Evolutionary conservation across 1,139 yeast species (phyloP).

Genomic region (Hyphopichia pseudoburtonii): DNA sequence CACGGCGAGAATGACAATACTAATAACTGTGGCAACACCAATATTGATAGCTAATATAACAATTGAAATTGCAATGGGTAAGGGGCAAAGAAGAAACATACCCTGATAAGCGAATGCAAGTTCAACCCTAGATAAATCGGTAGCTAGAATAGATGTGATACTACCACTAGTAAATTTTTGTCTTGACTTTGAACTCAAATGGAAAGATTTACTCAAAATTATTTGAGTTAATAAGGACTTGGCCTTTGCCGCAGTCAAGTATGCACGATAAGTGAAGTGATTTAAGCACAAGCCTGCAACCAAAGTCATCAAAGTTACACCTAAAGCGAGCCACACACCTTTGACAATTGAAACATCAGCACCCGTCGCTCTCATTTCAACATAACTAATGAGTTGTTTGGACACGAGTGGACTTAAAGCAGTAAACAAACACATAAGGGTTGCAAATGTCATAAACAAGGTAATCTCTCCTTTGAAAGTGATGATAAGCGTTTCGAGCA

Average conservation of each 20-base stretch:
- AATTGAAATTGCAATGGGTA: slow-evolving; percentile 15
- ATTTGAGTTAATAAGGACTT: slow-evolving; percentile 19
- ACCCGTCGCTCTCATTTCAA: slow-evolving; percentile 33
- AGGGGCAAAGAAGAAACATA: slow-evolving; percentile 55
- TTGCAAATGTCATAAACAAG: slow-evolving; percentile 7
- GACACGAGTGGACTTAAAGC: slow-evolving; percentile 38
- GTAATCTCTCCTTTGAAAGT: slow-evolving; percentile 4
- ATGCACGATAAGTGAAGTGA: slow-evolving; percentile 23
- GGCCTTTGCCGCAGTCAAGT: too few relatives aligned
- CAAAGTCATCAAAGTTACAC: slow-evolving; percentile 7
- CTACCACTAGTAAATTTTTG: slow-evolving; percentile 15
- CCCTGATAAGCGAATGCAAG: slow-evolving; percentile 49
- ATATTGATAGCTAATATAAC: slow-evolving; percentile 15
- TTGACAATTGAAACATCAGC: slow-evolving; percentile 26
- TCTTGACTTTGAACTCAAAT: slow-evolving; percentile 13
- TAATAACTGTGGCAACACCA: slow-evolving; percentile 18
- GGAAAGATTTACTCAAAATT: slow-evolving; percentile 17
- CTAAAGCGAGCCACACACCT: slow-evolving; percentile 59
- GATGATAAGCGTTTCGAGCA: slow-evolving; percentile 6
- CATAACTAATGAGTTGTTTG: slow-evolving; percentile 53
- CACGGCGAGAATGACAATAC: slow-evolving; percentile 14
- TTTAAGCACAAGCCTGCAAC: slow-evolving; percentile 15
- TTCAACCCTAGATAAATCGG: slow-evolving; percentile 23
- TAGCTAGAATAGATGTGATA: slow-evolving; percentile 22
- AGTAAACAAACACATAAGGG: slow-evolving; percentile 2